Conservation (phyloP, 305 asterid genomes). For the Rubia occidens region DNA sequence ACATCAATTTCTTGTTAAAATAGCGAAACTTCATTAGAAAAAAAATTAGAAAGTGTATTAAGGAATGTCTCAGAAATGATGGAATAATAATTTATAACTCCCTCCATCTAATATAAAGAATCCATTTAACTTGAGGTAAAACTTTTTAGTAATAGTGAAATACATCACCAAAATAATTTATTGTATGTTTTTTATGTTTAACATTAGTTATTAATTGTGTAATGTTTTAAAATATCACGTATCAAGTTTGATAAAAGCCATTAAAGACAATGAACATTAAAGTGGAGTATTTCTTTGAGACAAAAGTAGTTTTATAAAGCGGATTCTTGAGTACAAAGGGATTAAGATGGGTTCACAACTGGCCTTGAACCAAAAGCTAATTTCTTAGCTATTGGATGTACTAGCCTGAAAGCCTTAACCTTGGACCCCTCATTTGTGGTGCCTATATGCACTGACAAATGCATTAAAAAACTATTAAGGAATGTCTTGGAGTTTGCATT, state of each 20-base stretch:
- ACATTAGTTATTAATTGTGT: background rate
- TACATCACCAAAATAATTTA: background rate
- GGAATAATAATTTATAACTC: background rate
- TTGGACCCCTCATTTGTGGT: background rate
- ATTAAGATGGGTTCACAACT: background rate
- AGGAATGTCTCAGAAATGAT: background rate
- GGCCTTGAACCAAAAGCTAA: constrained; percentile 3
- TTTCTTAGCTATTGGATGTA: background rate
- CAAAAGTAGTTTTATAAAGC: background rate
- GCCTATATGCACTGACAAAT: background rate
- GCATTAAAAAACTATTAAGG: background rate
- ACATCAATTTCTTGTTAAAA: background rate
- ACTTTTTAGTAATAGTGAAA: background rate
- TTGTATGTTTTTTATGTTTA: background rate
- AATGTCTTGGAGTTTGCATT: background rate
- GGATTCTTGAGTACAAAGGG: background rate
- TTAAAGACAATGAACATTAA: background rate
- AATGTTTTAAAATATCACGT: background rate
- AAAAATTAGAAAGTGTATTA: background rate
- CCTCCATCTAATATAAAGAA: background rate
- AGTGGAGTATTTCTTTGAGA: background rate
- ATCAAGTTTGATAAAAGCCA: background rate
- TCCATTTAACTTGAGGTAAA: background rate
- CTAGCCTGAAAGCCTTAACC: background rate
- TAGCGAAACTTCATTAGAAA: background rate